phyloP scores from a whole-genome alignment of 768 basidiomycete species.

The Tephrocybe sp. region DNA sequence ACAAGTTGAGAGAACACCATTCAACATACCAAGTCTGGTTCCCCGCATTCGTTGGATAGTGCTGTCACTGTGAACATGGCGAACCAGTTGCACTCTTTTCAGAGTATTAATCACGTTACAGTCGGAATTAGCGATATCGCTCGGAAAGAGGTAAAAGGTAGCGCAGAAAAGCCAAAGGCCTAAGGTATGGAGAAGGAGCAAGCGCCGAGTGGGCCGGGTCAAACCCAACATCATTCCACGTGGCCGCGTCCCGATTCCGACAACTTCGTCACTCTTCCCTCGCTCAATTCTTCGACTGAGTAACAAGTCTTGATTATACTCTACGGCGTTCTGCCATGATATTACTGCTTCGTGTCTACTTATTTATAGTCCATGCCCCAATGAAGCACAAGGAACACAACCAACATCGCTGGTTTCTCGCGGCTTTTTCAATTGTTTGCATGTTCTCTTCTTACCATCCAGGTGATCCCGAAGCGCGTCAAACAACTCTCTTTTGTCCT shows the following conservation, averaged over 20 bases:
- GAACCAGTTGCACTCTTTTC: not conserved
- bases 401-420: no score
- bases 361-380: no score
- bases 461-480: no score
- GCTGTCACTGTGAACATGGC: not conserved
- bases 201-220: not conserved
- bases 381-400: no score
- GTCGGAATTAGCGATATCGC: not conserved
- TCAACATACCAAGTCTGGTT: slow-evolving; percentile 1
- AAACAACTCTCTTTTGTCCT: no score
- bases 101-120: no score
- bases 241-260: not conserved
- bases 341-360: no score
- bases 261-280: not conserved
- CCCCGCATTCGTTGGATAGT: not conserved
- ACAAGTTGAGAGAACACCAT: not conserved
- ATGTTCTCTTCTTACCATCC: no score
- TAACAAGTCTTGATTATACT: no score
- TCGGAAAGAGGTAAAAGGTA: not conserved
- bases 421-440: no score
- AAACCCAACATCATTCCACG: not conserved
- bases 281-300: no score
- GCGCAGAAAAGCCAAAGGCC: not conserved
- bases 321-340: no score
- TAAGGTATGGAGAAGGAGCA: not conserved